These are phyloP conservation scores for Phragmites australis DNA, from an alignment of 176 grass and related monocot genomes.

Conservation along the genomic window DNA sequence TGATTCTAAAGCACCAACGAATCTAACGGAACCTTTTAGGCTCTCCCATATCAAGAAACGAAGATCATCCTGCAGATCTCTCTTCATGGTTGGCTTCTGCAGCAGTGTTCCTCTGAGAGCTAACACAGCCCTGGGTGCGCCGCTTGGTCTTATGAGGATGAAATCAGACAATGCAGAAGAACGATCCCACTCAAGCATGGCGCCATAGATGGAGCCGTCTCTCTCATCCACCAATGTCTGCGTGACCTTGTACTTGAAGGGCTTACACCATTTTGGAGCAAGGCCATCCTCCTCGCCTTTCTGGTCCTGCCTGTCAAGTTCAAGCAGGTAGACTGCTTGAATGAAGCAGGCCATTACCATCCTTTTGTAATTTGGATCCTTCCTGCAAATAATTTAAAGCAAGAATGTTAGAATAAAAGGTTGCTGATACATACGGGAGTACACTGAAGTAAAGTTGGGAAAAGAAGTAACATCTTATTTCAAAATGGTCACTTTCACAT, in stretches of 20 bases:
- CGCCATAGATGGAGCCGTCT: conserved; percentile 85
- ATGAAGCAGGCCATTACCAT: conserved; percentile 96
- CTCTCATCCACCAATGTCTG: conserved; percentile 71
- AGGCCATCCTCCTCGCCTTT: conserved; percentile 61
- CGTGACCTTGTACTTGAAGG: conserved; percentile 86
- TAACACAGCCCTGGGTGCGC: conserved; percentile 68
- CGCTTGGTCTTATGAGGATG: conserved; percentile 68
- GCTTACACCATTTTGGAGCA: conserved; percentile 90
- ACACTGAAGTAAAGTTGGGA: neutral
- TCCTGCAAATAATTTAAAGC: conserved; percentile 68
- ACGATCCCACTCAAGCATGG: conserved; percentile 83
- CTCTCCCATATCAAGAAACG: conserved; percentile 84
- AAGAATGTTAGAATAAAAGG: neutral
- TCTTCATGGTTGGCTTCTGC: conserved; percentile 66
- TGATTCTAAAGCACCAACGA: conserved; percentile 59
- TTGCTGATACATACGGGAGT: neutral
- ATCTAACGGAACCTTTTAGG: conserved; percentile 79
- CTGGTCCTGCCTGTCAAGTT: conserved; percentile 84
- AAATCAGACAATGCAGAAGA: conserved; percentile 74
- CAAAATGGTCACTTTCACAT: neutral
- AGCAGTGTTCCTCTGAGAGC: conserved; percentile 83
- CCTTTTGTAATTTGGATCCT: conserved; percentile 83
- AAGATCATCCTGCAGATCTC: conserved; percentile 85
- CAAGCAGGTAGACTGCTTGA: conserved; percentile 83
- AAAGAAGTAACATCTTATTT: conserved; percentile 16